Conservation (phyloP, 208 protist genomes). For the Leishmania guyanensis region DNA sequence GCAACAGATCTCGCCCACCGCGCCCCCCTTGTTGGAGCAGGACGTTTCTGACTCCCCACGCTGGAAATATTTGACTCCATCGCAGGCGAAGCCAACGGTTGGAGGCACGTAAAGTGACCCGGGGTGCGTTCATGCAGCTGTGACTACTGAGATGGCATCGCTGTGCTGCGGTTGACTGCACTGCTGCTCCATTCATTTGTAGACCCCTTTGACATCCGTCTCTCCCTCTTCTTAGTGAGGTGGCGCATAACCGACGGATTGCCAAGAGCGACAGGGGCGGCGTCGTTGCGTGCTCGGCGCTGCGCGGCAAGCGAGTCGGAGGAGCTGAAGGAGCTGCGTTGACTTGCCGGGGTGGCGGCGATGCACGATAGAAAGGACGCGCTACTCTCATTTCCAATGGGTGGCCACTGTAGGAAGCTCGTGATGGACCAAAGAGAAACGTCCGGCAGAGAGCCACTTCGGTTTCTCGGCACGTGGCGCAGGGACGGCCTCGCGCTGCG, state of each 20-base stretch:
- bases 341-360: background rate
- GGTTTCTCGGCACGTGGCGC: background rate
- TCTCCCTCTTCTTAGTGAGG: background rate
- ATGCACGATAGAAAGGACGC: background rate
- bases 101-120: background rate
- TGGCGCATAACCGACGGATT: background rate
- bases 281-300: slow-evolving; percentile 2
- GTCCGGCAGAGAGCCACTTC: background rate
- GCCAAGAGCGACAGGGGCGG: background rate
- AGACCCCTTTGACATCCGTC: slow-evolving; percentile 3
- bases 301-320: background rate
- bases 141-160: background rate
- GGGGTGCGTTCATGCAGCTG: background rate
- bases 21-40: background rate
- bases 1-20: background rate
- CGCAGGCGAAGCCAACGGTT: background rate
- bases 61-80: background rate
- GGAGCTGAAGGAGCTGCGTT: background rate
- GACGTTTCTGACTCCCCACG: background rate
- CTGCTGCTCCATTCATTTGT: background rate
- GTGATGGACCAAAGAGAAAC: too few relatives aligned
- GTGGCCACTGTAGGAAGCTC: background rate
- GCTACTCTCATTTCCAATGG: background rate
- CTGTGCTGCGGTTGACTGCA: background rate
- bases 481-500: background rate